Evolutionary conservation across 2,329 filamentous ascomycete species (phyloP).

Genomic region (Aaosphaeria arxii): DNA sequence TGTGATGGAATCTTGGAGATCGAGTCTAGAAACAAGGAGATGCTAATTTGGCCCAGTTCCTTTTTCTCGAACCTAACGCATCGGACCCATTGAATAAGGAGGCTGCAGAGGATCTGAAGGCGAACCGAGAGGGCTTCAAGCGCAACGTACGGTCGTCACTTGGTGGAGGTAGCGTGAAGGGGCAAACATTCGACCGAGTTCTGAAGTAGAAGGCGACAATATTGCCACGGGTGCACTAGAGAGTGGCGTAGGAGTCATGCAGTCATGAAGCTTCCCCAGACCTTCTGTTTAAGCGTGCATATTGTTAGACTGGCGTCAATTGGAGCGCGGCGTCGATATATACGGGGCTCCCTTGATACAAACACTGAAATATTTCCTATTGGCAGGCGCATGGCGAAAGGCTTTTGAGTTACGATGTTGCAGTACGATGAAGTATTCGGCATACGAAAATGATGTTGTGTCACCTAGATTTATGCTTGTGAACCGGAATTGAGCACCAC

Average conservation of each 20-base stretch:
- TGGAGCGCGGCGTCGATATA: conserved; percentile 26
- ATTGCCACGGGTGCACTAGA: neutral
- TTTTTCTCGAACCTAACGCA: conserved; percentile 96
- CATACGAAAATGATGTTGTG: too few species aligned
- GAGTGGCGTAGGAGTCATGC: neutral
- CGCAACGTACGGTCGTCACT: conserved; percentile 84
- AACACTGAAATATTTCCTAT: too few species aligned
- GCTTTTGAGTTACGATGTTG: too few species aligned
- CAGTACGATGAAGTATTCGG: too few species aligned
- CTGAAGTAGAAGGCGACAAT: conserved; percentile 55
- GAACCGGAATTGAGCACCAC: too few species aligned
- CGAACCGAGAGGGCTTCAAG: conserved; percentile 85
- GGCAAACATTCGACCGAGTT: conserved; percentile 74
- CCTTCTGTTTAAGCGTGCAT: conserved; percentile 20
- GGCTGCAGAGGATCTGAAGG: conserved; percentile 85
- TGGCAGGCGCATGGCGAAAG: too few species aligned
- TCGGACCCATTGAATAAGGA: conserved; percentile 98
- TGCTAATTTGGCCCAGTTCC: conserved; percentile 59
- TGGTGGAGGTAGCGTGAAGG: conserved; percentile 73
- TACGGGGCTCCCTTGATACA: conserved; percentile 8
- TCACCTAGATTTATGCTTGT: too few species aligned
- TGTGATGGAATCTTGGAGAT: conserved; percentile 9
- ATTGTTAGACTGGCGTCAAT: conserved; percentile 16
- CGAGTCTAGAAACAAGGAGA: neutral
- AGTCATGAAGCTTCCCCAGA: neutral